These are phyloP conservation scores for Platanus orientalis DNA, from an alignment of 164 flowering plant species.

Conservation along the genomic window DNA sequence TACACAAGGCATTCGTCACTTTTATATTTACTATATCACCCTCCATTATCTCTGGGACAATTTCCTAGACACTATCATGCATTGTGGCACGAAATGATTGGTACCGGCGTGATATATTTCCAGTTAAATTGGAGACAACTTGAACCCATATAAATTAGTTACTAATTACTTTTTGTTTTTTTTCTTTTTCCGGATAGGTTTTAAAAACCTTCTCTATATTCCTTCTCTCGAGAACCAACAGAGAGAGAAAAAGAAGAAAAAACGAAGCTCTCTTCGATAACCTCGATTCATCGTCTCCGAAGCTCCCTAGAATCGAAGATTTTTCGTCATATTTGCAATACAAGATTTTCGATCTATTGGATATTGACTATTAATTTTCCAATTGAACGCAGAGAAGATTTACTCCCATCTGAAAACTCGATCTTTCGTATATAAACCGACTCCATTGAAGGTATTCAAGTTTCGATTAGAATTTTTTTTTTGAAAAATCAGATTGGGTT, in stretches of 20 bases:
- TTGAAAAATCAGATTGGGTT: neutral
- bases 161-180: too few species aligned
- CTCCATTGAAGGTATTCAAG: conserved; percentile 5
- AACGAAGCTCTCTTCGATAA: neutral
- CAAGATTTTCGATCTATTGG: neutral
- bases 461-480: neutral
- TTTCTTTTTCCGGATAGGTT: too few species aligned
- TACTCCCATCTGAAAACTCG: neutral
- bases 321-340: neutral
- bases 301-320: neutral
- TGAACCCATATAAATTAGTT: too few species aligned
- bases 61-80: too few species aligned
- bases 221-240: too few species aligned
- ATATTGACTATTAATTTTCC: neutral
- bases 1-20: too few species aligned
- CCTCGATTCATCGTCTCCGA: neutral
- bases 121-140: too few species aligned
- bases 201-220: too few species aligned
- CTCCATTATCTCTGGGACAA: too few species aligned
- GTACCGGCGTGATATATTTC: too few species aligned
- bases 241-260: neutral
- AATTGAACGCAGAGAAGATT: neutral
- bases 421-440: neutral
- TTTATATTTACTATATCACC: too few species aligned
- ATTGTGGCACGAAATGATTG: too few species aligned